phyloP scores from a whole-genome alignment of 2,329 filamentous ascomycete genomes.

The Colletotrichum aenigma region DNA sequence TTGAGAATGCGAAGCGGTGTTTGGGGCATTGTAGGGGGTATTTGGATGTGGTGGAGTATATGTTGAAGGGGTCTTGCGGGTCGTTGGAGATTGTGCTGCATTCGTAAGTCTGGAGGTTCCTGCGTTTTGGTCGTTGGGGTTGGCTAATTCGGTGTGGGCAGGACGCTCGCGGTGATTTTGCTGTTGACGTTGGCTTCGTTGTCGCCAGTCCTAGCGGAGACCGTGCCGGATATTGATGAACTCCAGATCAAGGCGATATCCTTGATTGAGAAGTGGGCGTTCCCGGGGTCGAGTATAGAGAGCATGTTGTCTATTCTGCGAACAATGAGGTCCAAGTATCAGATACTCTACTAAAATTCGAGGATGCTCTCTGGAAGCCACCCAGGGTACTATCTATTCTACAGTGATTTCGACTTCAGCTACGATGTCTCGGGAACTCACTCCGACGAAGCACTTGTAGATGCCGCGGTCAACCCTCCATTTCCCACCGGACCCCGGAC shows the following conservation, averaged over 20 bases:
- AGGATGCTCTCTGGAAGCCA: too few species aligned
- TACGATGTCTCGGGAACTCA: conserved; percentile 9
- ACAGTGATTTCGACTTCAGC: neutral
- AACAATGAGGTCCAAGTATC: neutral
- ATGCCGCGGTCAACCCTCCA: conserved; percentile 21
- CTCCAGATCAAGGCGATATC: neutral
- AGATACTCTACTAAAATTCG: neutral
- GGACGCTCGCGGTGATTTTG: conserved; percentile 6
- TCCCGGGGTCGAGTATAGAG: conserved; percentile 18
- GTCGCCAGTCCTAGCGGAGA: conserved; percentile 11
- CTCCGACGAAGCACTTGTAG: conserved; percentile 13
- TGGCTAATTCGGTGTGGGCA: rapidly evolving
- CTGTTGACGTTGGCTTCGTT: conserved; percentile 20
- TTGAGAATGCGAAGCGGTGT: neutral
- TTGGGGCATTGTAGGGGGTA: neutral
- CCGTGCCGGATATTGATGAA: conserved; percentile 15
- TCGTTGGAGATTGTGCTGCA: neutral
- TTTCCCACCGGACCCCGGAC: neutral
- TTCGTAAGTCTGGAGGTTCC: neutral
- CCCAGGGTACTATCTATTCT: neutral
- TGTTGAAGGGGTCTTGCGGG: neutral
- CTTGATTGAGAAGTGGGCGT: conserved; percentile 19
- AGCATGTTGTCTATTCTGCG: neutral
- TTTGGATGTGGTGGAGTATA: neutral
- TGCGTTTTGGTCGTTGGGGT: neutral